Evolutionary conservation across 106 monocot species (phyloP).

Genomic region (Ottelia alismoides): DNA sequence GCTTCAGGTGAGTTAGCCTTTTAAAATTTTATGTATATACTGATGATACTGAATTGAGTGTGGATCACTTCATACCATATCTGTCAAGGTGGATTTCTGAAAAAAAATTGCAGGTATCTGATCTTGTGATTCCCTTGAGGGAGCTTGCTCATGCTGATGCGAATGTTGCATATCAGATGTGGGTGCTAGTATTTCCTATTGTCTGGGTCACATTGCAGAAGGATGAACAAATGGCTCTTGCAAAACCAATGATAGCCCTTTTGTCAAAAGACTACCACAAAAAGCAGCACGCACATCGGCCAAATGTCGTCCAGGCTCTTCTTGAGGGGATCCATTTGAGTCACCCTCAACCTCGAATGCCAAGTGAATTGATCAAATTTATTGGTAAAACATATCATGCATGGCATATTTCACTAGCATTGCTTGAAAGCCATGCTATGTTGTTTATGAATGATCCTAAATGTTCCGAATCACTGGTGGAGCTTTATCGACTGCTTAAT

Average conservation of each 20-base stretch:
- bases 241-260: conserved; percentile 87
- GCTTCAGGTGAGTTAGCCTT: conserved; percentile 65
- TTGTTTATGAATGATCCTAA: conserved; percentile 91
- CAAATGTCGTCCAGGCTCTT: conserved; percentile 98
- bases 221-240: conserved; percentile 77
- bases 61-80: too few species aligned
- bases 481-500: conserved; percentile 86
- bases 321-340: conserved; percentile 96
- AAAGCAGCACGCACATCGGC: conserved; percentile 73
- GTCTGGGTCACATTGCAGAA: conserved; percentile 98
- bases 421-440: conserved; percentile 96
- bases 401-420: conserved; percentile 84
- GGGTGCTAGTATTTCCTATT: conserved; percentile 98
- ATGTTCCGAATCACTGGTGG: conserved; percentile 94
- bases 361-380: conserved; percentile 96
- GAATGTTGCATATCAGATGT: conserved; percentile 95
- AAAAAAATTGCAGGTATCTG: conserved; percentile 44
- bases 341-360: conserved; percentile 99
- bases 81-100: too few species aligned
- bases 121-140: conserved; percentile 73
- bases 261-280: conserved; percentile 98
- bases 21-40: too few species aligned
- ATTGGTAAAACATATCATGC: conserved; percentile 97
- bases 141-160: conserved; percentile 85
- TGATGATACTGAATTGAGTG: too few species aligned